Evolutionary conservation across 352 stramenopile genomes (phyloP), one percentile per base, ranked within the genome.

Genomic region (Pythium aphanidermatum): DNA sequence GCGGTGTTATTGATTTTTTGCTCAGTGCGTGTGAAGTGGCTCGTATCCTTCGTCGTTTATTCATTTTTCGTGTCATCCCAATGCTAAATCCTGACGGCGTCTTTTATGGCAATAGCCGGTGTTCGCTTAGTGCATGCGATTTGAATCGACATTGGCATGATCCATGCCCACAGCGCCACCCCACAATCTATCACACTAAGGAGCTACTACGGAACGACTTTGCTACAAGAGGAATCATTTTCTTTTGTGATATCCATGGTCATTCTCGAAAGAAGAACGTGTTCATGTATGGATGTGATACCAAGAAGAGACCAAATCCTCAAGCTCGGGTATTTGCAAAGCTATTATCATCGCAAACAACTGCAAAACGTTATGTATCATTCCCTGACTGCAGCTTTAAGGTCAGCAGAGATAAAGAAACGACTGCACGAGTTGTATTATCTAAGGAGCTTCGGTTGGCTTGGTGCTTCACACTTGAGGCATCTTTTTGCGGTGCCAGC

Each of bases 71-170:
- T 24, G 68, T 98, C 29, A 74, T 98, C 2, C 92, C 92, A 1
- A 95, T 98, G 53, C 68, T 98, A 8, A 98, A 98, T 39, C 92
- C 92, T 0, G 92, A 98, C 43, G 92, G 92, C 11, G 92, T 98
- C 5, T 84, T 93, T 48, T 87, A 78, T 33, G 92, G 92, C 17
- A 97, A 98, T 57, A 96, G 93, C 53, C 79, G 92, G 13, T 96
- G 83, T 47, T 86, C 71, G 2, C 63, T 96, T 2, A 82, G 70
- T 12, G 79, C 59, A 28, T 85, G 64, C 33, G 88, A 97, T 45
- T 60, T 97, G 27, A 97, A 97, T 33, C 79, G 86, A 19, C 75
- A 94, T 31, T 97, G 90, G 90, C 82, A 86, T 39, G 62, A 48
- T 7, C 90, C 90, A 0, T 79, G 63, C 2, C 63, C 63, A 10